A percentile compares a stretch with the other conserved stretches of the same genome.
Evolutionary conservation across 176 grass and related monocot species (phyloP).

Genomic region (Oryza officinalis): DNA sequence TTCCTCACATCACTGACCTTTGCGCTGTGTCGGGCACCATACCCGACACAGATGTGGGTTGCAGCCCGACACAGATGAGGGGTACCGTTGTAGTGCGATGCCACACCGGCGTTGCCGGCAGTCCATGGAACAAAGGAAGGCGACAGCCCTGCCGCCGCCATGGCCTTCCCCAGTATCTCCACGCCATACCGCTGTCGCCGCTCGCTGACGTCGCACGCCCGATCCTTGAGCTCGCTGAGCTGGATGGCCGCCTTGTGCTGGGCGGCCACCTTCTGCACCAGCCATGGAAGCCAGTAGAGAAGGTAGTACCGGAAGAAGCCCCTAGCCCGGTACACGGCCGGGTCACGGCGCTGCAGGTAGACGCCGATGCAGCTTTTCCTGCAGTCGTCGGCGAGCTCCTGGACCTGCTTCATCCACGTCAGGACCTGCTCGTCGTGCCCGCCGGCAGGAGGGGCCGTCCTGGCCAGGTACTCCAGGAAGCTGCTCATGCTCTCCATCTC

Average conservation of each 20-base stretch:
- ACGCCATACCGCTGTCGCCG: not conserved
- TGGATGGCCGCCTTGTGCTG: not conserved
- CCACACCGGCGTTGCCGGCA: no score
- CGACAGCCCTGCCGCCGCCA: no score
- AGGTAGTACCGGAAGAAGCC: not conserved
- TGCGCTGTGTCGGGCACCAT: no score
- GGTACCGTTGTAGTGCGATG: no score
- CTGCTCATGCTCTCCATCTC: constrained; percentile 27
- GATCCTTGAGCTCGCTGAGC: not conserved
- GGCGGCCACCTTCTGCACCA: not conserved
- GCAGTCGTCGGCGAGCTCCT: not conserved
- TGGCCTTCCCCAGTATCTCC: no score
- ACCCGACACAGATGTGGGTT: no score
- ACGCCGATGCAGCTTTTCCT: not conserved
- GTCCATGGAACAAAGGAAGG: no score
- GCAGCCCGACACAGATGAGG: no score
- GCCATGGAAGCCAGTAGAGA: not conserved
- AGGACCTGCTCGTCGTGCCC: not conserved
- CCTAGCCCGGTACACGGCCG: no score
- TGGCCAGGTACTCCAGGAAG: not conserved
- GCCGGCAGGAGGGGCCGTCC: not conserved
- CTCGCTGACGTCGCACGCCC: not conserved
- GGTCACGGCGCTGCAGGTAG: not conserved
- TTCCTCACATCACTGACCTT: no score
- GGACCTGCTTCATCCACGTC: constrained; percentile 8